Evolutionary conservation across 2,329 filamentous ascomycete genomes (phyloP).

Genomic region (Verruconis gallopava): DNA sequence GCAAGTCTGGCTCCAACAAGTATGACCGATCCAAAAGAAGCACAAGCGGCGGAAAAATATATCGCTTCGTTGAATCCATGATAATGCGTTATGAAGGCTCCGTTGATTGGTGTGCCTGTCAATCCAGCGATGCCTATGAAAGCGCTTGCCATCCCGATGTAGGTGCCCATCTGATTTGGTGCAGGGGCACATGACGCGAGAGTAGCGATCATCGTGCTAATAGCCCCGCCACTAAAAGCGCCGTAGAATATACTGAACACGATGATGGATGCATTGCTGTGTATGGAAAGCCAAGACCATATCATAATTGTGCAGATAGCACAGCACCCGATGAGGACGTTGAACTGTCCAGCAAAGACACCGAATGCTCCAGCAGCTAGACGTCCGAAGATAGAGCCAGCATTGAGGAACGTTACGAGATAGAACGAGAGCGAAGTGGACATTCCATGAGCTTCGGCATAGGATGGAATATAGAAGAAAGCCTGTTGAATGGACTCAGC

Average conservation of each 20-base stretch:
- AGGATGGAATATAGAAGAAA: neutral
- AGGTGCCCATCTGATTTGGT: neutral
- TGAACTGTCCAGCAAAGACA: slow-evolving; percentile 27
- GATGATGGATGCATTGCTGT: slow-evolving; percentile 22
- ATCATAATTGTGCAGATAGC: slow-evolving; percentile 22
- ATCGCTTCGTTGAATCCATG: slow-evolving; percentile 3
- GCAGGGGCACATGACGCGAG: neutral
- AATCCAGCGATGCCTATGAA: neutral
- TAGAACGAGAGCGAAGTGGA: slow-evolving; percentile 21
- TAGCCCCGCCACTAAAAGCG: slow-evolving; percentile 32
- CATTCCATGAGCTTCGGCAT: neutral
- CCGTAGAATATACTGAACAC: slow-evolving; percentile 26
- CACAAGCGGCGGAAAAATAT: neutral
- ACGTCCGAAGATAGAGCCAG: slow-evolving; percentile 28
- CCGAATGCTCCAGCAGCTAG: slow-evolving; percentile 26
- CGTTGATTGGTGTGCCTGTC: slow-evolving; percentile 3
- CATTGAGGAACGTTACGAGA: slow-evolving; percentile 30
- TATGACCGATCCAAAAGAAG: neutral
- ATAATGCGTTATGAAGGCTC: neutral
- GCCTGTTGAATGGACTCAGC: no score
- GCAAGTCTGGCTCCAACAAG: neutral
- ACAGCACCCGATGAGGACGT: slow-evolving; percentile 21
- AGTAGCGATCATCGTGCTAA: slow-evolving; percentile 23
- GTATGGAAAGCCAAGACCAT: slow-evolving; percentile 26
- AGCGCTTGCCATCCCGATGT: slow-evolving; percentile 3